Evolutionary conservation across 73 alveolate species (phyloP).

Genomic region (Paramecium octaurelia): DNA sequence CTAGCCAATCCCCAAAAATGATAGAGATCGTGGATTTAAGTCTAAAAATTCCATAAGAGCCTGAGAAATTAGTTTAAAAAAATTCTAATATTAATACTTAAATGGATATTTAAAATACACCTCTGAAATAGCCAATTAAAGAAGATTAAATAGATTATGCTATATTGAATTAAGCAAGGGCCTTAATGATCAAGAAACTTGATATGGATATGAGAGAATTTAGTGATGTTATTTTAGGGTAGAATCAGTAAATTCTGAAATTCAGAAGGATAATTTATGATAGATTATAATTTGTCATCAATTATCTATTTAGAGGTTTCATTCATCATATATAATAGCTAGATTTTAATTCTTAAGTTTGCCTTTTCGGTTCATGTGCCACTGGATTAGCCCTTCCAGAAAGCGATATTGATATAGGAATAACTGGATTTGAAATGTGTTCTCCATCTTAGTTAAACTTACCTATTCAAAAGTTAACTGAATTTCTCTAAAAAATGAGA

Average conservation of each 20-base stretch:
- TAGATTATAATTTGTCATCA: conserved; percentile 18
- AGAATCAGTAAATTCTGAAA: background rate
- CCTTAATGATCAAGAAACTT: background rate
- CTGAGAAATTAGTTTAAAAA: background rate
- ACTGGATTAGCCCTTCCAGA: conserved; percentile 58
- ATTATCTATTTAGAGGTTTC: conserved; percentile 5
- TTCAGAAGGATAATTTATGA: background rate
- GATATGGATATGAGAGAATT: conserved; percentile 49
- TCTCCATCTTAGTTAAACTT: background rate
- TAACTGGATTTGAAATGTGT: conserved; percentile 56
- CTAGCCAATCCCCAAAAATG: background rate
- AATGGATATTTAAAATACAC: background rate
- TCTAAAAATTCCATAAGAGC: background rate
- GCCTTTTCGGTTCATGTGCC: conserved; percentile 63
- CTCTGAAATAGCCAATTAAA: background rate
- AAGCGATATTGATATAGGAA: conserved; percentile 63
- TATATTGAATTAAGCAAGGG: background rate
- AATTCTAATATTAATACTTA: background rate
- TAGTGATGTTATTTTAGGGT: background rate
- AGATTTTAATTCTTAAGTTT: background rate
- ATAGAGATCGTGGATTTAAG: background rate
- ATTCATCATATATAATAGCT: background rate
- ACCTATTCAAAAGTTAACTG: background rate
- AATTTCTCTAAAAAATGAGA: conserved; percentile 22
- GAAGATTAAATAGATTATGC: background rate